Evolutionary conservation across 1,284 basidiomycete genomes (phyloP).

Genomic region (Ustilago tritici): DNA sequence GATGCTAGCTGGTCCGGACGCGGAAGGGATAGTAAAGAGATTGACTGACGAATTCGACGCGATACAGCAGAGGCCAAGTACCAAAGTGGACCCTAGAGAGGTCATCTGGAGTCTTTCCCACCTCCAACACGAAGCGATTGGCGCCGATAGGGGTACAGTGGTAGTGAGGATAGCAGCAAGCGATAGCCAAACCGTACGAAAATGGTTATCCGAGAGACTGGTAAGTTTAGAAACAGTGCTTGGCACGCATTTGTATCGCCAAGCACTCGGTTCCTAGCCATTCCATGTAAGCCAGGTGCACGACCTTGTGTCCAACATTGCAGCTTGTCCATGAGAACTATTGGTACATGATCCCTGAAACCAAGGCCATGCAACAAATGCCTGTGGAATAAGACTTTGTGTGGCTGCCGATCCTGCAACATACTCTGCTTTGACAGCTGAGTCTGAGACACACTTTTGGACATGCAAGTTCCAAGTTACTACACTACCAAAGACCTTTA

Average conservation of each 20-base stretch:
- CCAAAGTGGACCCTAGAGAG: constrained; percentile 64
- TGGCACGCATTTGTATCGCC: constrained; percentile 56
- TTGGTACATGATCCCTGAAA: too few relatives aligned
- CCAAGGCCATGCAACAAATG: too few relatives aligned
- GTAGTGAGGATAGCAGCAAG: constrained; percentile 80
- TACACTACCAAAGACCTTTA: too few relatives aligned
- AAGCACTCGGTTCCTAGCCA: constrained; percentile 30
- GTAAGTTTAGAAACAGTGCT: constrained; percentile 72
- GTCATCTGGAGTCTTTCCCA: constrained; percentile 83
- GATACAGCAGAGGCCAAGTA: constrained; percentile 76
- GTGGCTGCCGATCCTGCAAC: too few relatives aligned
- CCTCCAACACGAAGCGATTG: constrained; percentile 30
- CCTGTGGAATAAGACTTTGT: too few relatives aligned
- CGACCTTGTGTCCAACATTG: background rate
- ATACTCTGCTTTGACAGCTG: too few relatives aligned
- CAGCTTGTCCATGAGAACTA: background rate
- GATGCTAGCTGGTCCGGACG: constrained; percentile 78
- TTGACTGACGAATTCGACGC: constrained; percentile 74
- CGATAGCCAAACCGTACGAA: constrained; percentile 79
- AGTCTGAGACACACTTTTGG: too few relatives aligned
- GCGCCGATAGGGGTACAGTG: constrained; percentile 69
- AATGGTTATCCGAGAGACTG: constrained; percentile 77
- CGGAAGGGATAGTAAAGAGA: constrained; percentile 72
- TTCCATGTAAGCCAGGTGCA: background rate
- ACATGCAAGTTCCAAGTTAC: too few relatives aligned